phyloP scores from a whole-genome alignment of 1,139 yeast genomes.

The Ashbya aceris region DNA sequence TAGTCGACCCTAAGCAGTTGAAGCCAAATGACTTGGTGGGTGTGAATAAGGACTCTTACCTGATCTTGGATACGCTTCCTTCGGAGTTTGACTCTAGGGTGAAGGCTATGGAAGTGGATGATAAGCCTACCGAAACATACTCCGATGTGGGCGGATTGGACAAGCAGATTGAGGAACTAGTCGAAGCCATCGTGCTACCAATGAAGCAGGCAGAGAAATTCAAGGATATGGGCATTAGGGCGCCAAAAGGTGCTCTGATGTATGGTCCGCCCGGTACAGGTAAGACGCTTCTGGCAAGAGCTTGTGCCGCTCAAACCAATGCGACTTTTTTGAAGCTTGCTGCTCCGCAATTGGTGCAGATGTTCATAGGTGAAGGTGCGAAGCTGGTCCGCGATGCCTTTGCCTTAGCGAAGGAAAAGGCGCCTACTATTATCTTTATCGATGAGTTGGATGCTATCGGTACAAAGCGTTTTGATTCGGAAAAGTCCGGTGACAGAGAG shows the following conservation, averaged over 20 bases:
- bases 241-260: constrained; percentile 98
- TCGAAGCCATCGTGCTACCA: constrained; percentile 96
- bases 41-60: constrained; percentile 92
- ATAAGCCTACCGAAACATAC: constrained; percentile 93
- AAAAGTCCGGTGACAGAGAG: constrained; percentile 96
- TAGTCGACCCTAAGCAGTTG: constrained; percentile 78
- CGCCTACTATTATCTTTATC: constrained; percentile 94
- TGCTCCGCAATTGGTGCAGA: constrained; percentile 96
- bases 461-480: constrained; percentile 95
- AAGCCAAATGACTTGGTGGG: constrained; percentile 97
- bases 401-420: constrained; percentile 96
- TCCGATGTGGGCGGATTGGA: constrained; percentile 97
- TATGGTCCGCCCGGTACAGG: constrained; percentile 99
- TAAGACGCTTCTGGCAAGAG: constrained; percentile 91
- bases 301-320: constrained; percentile 98
- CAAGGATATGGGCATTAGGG: constrained; percentile 83
- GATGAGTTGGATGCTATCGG: constrained; percentile 99
- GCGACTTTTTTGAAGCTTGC: constrained; percentile 96
- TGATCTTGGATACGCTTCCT: constrained; percentile 88
- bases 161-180: constrained; percentile 94
- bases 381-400: constrained; percentile 96
- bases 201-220: constrained; percentile 98
- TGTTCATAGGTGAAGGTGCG: constrained; percentile 99
- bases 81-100: constrained; percentile 97
- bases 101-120: constrained; percentile 99